A percentile compares a stretch with the other conserved stretches of the same genome.
These are phyloP conservation scores for Aspergillus kassunensis DNA, from an alignment of 495 filamentous ascomycete genomes.

Conservation along the genomic window DNA sequence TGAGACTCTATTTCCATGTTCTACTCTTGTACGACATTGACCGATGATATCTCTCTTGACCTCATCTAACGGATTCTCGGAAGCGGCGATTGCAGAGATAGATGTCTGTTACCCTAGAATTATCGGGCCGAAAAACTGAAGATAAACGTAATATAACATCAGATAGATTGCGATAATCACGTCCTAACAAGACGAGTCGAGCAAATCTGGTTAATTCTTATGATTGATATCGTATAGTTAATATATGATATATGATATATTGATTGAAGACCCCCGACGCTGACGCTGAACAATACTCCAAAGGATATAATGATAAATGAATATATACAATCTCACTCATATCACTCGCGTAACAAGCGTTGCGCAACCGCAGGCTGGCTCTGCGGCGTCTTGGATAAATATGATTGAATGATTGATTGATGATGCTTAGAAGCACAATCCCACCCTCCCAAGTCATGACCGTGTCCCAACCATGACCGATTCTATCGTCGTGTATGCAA, in stretches of 20 bases:
- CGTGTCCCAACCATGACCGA: constrained; percentile 1
- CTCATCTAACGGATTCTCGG: no score
- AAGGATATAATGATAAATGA: constrained; percentile 4
- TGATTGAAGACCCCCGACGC: constrained; percentile 11
- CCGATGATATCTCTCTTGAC: neutral
- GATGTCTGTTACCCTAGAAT: neutral
- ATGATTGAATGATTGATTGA: neutral
- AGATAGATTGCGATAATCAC: no score
- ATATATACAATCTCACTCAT: constrained; percentile 11
- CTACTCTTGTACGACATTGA: neutral
- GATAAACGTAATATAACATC: no score
- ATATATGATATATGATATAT: neutral
- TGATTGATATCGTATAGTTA: neutral
- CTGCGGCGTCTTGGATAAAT: neutral
- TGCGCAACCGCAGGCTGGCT: constrained; percentile 8
- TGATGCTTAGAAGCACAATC: constrained; percentile 6
- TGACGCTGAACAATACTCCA: constrained; percentile 16
- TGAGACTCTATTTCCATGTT: neutral
- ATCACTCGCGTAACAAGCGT: constrained; percentile 11
- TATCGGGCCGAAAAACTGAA: no score
- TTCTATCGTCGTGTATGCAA: constrained; percentile 11
- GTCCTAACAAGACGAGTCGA: no score
- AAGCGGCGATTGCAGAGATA: constrained; percentile 5
- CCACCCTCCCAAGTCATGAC: neutral
- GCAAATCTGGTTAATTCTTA: neutral